These are phyloP conservation scores for Brassica napus DNA, from an alignment of 345 rosid species.

Conservation along the genomic window DNA sequence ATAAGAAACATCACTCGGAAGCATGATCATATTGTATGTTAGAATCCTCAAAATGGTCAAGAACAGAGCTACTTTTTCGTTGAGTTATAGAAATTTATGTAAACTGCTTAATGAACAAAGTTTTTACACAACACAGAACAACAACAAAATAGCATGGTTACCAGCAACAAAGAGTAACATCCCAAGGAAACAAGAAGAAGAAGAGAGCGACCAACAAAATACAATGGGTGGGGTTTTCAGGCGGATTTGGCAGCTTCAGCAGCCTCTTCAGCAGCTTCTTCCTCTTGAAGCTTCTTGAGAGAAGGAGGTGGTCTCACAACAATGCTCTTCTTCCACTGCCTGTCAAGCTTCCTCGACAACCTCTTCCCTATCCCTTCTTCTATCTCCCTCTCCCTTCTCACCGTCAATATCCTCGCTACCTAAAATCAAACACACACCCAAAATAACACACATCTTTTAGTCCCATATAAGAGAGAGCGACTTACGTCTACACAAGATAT, in stretches of 20 bases:
- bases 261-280: slow-evolving; percentile 85
- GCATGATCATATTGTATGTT: not conserved
- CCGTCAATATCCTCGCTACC: slow-evolving; percentile 82
- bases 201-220: not conserved
- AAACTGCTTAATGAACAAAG: not conserved
- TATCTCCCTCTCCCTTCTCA: slow-evolving; percentile 84
- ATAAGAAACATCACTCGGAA: not conserved
- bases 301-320: slow-evolving; percentile 88
- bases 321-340: slow-evolving; percentile 87
- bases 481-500: not conserved
- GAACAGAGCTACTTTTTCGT: not conserved
- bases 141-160: not conserved
- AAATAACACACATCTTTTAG: slow-evolving; percentile 9
- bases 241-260: slow-evolving; percentile 61
- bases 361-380: slow-evolving; percentile 88
- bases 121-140: slow-evolving; percentile 26
- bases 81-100: not conserved
- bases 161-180: slow-evolving; percentile 13
- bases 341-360: slow-evolving; percentile 85
- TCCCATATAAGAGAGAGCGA: not conserved
- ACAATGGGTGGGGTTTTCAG: not conserved
- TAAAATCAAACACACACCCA: slow-evolving; percentile 34
- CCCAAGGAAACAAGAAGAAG: not conserved
- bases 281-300: slow-evolving; percentile 65
- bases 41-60: not conserved